A percentile compares a stretch with the other conserved stretches of the same genome.
phyloP scores from a whole-genome alignment of 306 rosid genomes.

The Spatholobus suberectus region DNA sequence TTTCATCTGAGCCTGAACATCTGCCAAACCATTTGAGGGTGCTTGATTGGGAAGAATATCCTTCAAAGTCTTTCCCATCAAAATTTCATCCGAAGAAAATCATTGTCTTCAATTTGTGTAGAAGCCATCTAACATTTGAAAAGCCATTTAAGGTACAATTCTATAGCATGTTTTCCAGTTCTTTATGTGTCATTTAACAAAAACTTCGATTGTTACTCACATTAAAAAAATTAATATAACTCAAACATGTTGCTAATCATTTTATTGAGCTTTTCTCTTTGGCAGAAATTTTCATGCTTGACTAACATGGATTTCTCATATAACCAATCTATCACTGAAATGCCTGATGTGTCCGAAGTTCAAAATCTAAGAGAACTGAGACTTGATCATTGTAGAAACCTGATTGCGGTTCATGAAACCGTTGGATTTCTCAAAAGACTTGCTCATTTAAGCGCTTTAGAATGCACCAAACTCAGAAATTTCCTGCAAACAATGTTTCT shows the following conservation, averaged over 20 bases:
- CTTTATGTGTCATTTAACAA: not conserved
- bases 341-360: not conserved
- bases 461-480: not conserved
- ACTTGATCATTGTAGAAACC: not conserved
- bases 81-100: constrained; percentile 4
- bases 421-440: constrained; percentile 22
- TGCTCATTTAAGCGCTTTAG: not conserved
- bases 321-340: not conserved
- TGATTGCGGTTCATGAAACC: constrained; percentile 5
- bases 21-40: constrained; percentile 32
- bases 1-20: not conserved
- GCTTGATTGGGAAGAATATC: constrained; percentile 29
- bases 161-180: not conserved
- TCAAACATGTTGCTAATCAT: not conserved
- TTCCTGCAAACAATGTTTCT: not conserved
- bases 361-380: not conserved
- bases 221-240: too few species aligned
- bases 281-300: not conserved
- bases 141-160: constrained; percentile 25
- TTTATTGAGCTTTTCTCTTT: not conserved
- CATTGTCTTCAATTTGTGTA: not conserved
- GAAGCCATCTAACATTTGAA: not conserved
- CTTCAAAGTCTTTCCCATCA: constrained; percentile 20
- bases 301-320: not conserved
- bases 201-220: not conserved